A percentile compares a stretch with the other conserved stretches of the same genome.
These are phyloP conservation scores for Aspergillus egyptiacus DNA, from an alignment of 495 filamentous ascomycete genomes.

Conservation along the genomic window DNA sequence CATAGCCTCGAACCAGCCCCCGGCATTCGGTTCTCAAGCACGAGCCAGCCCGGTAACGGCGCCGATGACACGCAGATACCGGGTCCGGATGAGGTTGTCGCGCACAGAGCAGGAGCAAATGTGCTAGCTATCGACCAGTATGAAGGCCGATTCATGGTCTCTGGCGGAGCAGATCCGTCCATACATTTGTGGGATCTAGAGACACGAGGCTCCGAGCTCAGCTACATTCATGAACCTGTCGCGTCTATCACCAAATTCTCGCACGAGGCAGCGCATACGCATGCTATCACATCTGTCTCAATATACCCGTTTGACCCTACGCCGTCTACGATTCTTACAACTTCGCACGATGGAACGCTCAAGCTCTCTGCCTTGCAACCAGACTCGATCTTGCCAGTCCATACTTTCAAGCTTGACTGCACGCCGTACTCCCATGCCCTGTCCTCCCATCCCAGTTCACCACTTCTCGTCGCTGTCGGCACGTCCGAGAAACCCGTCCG, in stretches of 20 bases:
- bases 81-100: conserved; percentile 38
- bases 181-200: conserved; percentile 84
- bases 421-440: conserved; percentile 71
- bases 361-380: conserved; percentile 69
- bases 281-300: conserved; percentile 74
- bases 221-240: conserved; percentile 45
- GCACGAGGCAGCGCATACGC: conserved; percentile 54
- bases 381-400: conserved; percentile 41
- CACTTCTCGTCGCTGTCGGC: conserved; percentile 71
- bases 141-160: conserved; percentile 72
- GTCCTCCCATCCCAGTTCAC: conserved; percentile 63
- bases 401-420: conserved; percentile 62
- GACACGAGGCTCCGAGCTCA: conserved; percentile 31
- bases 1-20: conserved; percentile 56
- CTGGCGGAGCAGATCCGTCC: conserved; percentile 73
- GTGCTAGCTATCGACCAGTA: conserved; percentile 69
- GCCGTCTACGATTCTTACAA: conserved; percentile 69
- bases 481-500: conserved; percentile 76
- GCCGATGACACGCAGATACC: conserved; percentile 12
- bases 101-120: conserved; percentile 71
- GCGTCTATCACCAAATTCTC: conserved; percentile 41
- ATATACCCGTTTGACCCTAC: conserved; percentile 81
- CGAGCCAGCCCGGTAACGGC: conserved; percentile 8
- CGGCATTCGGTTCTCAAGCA: conserved; percentile 59
- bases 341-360: conserved; percentile 76